These are phyloP conservation scores for Alternaria ethzedia DNA, from an alignment of 2,329 filamentous ascomycete species.

Conservation along the genomic window DNA sequence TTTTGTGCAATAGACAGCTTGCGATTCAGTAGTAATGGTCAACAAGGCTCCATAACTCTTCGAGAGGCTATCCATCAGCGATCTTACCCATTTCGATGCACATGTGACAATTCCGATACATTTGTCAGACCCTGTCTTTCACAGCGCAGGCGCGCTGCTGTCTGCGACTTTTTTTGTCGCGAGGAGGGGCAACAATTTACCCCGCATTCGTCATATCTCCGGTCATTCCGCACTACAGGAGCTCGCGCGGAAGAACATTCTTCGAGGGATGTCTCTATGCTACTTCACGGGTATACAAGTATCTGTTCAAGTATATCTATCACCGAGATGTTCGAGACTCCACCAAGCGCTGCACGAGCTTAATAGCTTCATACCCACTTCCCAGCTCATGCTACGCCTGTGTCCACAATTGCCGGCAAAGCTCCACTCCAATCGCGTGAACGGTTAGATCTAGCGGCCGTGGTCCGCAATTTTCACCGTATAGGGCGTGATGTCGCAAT, in stretches of 20 bases:
- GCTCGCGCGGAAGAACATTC: not conserved
- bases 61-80: constrained; percentile 5
- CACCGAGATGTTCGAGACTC: not conserved
- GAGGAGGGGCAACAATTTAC: constrained; percentile 10
- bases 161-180: constrained; percentile 9
- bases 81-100: not conserved
- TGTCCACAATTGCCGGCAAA: constrained; percentile 8
- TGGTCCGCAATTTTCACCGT: not conserved
- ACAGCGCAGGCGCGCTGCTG: not conserved
- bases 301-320: not conserved
- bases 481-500: constrained; percentile 26
- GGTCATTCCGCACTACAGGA: not conserved
- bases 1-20: constrained; percentile 11
- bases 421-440: constrained; percentile 14
- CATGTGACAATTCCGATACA: not conserved
- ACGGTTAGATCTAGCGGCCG: constrained; percentile 8
- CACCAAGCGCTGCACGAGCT: not conserved
- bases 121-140: not conserved
- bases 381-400: not conserved
- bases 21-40: not conserved
- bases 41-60: not conserved
- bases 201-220: constrained; percentile 14
- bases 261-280: not conserved
- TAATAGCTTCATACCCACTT: not conserved
- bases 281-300: not conserved